A percentile compares a stretch with the other conserved stretches of the same genome.
Conservation (phyloP, 495 filamentous ascomycete species). For the Penicillium longicatenatum region DNA sequence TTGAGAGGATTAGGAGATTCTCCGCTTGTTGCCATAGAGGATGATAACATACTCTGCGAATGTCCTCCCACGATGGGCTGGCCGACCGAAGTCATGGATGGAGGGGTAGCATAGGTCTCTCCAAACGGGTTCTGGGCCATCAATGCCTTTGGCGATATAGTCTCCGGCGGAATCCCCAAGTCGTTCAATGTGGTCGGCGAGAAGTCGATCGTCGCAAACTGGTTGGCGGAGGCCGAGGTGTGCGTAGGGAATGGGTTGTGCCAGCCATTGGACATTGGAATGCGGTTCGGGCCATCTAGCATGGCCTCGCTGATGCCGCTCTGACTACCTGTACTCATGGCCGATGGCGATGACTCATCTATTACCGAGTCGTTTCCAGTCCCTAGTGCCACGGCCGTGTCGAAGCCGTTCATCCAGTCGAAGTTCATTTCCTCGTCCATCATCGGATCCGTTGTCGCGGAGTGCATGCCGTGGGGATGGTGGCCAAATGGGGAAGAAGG, state of each 20-base stretch:
- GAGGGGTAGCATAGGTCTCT: constrained; percentile 55
- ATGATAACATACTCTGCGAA: constrained; percentile 59
- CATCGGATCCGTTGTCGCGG: constrained; percentile 44
- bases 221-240: constrained; percentile 56
- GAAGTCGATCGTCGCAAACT: constrained; percentile 61
- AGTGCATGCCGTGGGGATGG: constrained; percentile 60
- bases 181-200: constrained; percentile 46
- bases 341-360: constrained; percentile 92
- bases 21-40: constrained; percentile 57
- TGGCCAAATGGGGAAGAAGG: constrained; percentile 73
- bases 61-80: constrained; percentile 51
- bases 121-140: constrained; percentile 49
- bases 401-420: constrained; percentile 85
- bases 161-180: constrained; percentile 44
- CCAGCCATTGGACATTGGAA: constrained; percentile 60
- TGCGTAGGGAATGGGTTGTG: constrained; percentile 66
- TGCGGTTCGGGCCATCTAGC: constrained; percentile 76
- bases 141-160: constrained; percentile 51
- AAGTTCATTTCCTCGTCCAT: constrained; percentile 77
- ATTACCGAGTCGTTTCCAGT: constrained; percentile 73
- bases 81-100: constrained; percentile 64
- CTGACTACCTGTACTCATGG: constrained; percentile 88
- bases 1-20: constrained; percentile 57
- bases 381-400: constrained; percentile 71
- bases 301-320: constrained; percentile 91